These are phyloP conservation scores for Bisporella sp. DNA, from an alignment of 2,329 filamentous ascomycete genomes.

Conservation along the genomic window DNA sequence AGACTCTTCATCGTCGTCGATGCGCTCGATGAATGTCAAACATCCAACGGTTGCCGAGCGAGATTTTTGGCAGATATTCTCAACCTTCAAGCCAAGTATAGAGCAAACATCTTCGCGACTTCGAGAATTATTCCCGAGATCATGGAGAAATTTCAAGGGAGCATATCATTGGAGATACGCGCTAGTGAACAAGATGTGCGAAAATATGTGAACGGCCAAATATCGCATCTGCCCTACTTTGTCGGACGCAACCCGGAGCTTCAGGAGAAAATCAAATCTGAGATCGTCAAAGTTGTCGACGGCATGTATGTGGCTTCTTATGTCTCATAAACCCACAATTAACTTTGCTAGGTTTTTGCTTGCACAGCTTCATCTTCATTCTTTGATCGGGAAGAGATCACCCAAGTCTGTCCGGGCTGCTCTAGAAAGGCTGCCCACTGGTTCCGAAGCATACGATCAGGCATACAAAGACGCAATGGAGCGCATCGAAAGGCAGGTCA, in stretches of 20 bases:
- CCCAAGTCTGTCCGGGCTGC: slow-evolving; percentile 21
- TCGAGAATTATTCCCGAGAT: background rate
- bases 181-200: background rate
- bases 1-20: background rate
- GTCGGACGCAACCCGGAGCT: slow-evolving; percentile 10
- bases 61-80: slow-evolving; percentile 4
- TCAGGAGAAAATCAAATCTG: slow-evolving; percentile 13
- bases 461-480: slow-evolving; percentile 37
- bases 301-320: slow-evolving; percentile 14
- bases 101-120: background rate
- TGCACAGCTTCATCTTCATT: slow-evolving; percentile 30
- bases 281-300: slow-evolving; percentile 11
- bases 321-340: slow-evolving; percentile 13
- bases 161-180: background rate
- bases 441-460: slow-evolving; percentile 16
- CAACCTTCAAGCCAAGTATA: slow-evolving; percentile 1
- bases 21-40: background rate
- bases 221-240: slow-evolving; percentile 13
- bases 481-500: slow-evolving; percentile 18
- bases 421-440: slow-evolving; percentile 23
- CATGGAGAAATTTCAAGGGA: background rate
- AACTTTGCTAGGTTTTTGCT: slow-evolving; percentile 22
- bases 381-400: slow-evolving; percentile 22
- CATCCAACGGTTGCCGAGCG: background rate
- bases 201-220: slow-evolving; percentile 8